These are phyloP conservation scores for Dichotomopilus funicola DNA, from an alignment of 2,329 filamentous ascomycete genomes.

Conservation along the genomic window DNA sequence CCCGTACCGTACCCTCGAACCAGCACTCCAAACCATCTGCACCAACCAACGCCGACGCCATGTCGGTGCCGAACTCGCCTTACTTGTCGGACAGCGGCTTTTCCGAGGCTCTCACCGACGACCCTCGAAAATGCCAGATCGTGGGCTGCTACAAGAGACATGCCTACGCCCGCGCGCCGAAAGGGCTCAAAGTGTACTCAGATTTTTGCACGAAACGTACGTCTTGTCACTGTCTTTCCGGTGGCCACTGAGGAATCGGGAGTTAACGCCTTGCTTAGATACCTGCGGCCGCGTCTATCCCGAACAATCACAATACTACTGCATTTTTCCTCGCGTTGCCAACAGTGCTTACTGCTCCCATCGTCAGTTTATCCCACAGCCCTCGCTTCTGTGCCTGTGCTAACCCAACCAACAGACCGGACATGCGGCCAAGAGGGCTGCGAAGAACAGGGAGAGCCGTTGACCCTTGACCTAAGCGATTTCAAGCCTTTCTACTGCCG, in stretches of 20 bases:
- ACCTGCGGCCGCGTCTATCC: slow-evolving; percentile 8
- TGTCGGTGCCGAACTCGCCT: not conserved
- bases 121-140: slow-evolving; percentile 15
- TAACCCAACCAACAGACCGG: slow-evolving; percentile 9
- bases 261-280: slow-evolving; percentile 2
- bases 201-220: slow-evolving; percentile 16
- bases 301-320: no score
- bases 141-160: slow-evolving; percentile 15
- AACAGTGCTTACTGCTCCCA: no score
- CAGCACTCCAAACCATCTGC: no score
- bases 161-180: not conserved
- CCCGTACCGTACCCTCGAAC: no score
- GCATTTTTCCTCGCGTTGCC: no score
- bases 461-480: not conserved
- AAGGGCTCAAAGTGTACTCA: slow-evolving; percentile 17
- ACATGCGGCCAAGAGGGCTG: slow-evolving; percentile 16
- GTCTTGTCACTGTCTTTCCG: not conserved
- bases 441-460: slow-evolving; percentile 12
- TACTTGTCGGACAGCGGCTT: slow-evolving; percentile 4
- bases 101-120: slow-evolving; percentile 10
- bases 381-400: not conserved
- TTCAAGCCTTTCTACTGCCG: slow-evolving; percentile 18
- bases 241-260: not conserved
- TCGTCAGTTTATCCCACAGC: no score
- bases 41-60: not conserved